Base-by-base conservation (phyloP, 192 early-diverging fungal genomes). In the Umbelopsis isabellina region DNA sequence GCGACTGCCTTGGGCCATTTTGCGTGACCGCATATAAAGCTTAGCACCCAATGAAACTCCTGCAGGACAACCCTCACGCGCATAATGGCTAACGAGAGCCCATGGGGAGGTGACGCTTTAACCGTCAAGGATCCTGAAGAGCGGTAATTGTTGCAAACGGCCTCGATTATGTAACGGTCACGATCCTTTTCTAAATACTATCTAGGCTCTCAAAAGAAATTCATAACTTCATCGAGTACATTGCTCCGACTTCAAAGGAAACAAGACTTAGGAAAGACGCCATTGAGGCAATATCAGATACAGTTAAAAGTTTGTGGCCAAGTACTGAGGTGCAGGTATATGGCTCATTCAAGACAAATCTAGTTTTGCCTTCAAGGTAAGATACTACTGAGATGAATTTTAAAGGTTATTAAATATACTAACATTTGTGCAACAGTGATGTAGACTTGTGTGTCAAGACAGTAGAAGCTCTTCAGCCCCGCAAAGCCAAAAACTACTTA, bases 281-380 rank as follows among this genome's bases (percentile, higher is more conserved):
- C 11, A 13, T 68, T n/a, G 18, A 52, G 4, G 48, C 16, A 1
- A 67, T 72, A 35, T 13, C 30, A 11, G 2, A 46, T 0, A 12
- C 50, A 21, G 35, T 77, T 12, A 22, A 53, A 1, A 20, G 12
- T 11, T 3, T 47, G 20, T 67, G 20, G 3, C 71, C 70, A 27
- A 27, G 18, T 1, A n/a, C 18, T 8, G 33, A 25, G 4, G 33
- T 72, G 1, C 9, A 66, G 16, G 13, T 49, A 1, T 77, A 68
- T 46, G 75, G 75, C 0, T 72, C 71, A 13, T 37, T 65, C 37
- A 64, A 48, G 1, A 77, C 71, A 44, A 71, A 71, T 23, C 41
- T 77, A 21, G 52, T 68, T 13, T 50, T 77, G 8, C 75, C 75
- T 12, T 46, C 33, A 21, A 76, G 74, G 74, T 71, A 71, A 55